These are phyloP conservation scores for Adenanthera pavonina DNA, from an alignment of 306 rosid species.

Conservation along the genomic window DNA sequence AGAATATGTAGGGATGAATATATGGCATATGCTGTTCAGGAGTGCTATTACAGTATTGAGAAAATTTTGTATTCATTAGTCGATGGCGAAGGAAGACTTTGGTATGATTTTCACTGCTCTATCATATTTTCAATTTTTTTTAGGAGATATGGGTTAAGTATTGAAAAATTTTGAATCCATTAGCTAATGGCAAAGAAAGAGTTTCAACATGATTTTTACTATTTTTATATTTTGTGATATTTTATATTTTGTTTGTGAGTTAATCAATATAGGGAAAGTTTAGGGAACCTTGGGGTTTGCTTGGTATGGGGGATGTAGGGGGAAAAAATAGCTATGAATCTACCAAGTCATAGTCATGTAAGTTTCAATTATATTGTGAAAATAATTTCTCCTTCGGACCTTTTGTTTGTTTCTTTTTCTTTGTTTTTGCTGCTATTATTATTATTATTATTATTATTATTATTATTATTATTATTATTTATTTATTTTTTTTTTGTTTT, in stretches of 20 bases:
- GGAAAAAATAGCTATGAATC: neutral
- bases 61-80: conserved; percentile 79
- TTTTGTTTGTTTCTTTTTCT: too few relatives aligned
- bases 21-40: conserved; percentile 95
- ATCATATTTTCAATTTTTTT: conserved; percentile 19
- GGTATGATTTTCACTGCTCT: conserved; percentile 59
- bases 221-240: neutral
- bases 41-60: conserved; percentile 84
- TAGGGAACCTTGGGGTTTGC: neutral
- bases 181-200: conserved; percentile 78
- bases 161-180: conserved; percentile 71
- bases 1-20: conserved; percentile 89
- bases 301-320: too few relatives aligned
- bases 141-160: conserved; percentile 31
- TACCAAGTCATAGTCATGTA: neutral
- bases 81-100: conserved; percentile 85
- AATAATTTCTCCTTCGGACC: neutral
- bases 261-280: neutral
- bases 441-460: too few relatives aligned
- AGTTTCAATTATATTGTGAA: neutral
- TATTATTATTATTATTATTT: too few relatives aligned
- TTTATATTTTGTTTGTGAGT: conserved; percentile 24
- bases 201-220: conserved; percentile 61
- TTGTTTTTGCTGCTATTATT: too few relatives aligned
- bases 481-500: too few relatives aligned